Percentiles rank a stretch among this genome's conserved stretches.
These are phyloP conservation scores for Zanthoxylum bungeanum DNA, from an alignment of 345 rosid species.

Conservation along the genomic window DNA sequence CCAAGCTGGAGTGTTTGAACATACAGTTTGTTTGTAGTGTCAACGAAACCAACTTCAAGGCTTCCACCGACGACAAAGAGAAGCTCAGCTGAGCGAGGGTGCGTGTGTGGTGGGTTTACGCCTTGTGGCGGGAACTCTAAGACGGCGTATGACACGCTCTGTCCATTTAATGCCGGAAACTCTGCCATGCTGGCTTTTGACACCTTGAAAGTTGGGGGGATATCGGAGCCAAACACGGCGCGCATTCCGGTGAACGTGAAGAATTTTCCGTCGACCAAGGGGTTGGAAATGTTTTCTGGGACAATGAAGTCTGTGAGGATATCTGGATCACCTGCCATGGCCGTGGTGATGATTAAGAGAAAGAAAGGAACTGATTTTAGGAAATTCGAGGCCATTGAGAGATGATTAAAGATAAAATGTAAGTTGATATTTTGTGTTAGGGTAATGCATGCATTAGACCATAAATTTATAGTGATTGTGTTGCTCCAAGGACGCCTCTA, in stretches of 20 bases:
- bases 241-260: conserved; percentile 20
- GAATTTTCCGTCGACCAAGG: conserved; percentile 7
- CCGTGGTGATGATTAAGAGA: neutral
- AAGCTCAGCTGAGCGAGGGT: conserved; percentile 28
- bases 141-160: conserved; percentile 24
- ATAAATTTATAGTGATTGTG: neutral
- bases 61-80: conserved; percentile 11
- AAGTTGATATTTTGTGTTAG: neutral
- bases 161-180: conserved; percentile 28
- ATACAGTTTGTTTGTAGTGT: conserved; percentile 28
- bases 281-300: neutral
- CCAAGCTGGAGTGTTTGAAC: conserved; percentile 22
- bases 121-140: conserved; percentile 17
- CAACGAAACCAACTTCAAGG: conserved; percentile 26
- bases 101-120: conserved; percentile 26
- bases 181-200: conserved; percentile 16
- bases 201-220: conserved; percentile 4
- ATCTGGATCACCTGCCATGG: conserved; percentile 7
- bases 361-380: conserved; percentile 1
- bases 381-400: neutral
- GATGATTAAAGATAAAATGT: too few relatives aligned
- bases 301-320: conserved; percentile 20
- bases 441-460: neutral
- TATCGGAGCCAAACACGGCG: neutral
- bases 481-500: too few relatives aligned